Evolutionary conservation across 106 monocot species (phyloP).

Genomic region (Acorus calamus): DNA sequence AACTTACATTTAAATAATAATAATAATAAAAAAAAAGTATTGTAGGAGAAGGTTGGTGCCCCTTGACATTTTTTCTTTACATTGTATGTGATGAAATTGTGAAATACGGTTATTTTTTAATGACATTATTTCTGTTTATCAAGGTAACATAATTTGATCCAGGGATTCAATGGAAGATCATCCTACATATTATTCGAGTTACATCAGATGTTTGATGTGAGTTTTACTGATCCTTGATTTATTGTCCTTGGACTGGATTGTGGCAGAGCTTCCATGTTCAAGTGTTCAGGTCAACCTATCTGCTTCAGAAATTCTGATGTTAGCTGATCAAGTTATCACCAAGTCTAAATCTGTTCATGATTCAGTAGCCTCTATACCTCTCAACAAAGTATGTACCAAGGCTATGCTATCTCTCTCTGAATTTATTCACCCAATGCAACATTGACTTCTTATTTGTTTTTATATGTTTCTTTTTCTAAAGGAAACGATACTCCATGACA

Average conservation of each 20-base stretch:
- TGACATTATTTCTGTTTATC: too few relatives aligned
- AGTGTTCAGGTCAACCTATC: conserved; percentile 50
- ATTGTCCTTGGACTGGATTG: background rate
- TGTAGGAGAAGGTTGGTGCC: too few relatives aligned
- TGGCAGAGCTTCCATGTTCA: conserved; percentile 60
- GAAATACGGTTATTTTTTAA: too few relatives aligned
- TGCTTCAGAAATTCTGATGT: conserved; percentile 59
- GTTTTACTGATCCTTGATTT: background rate
- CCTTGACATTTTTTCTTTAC: too few relatives aligned
- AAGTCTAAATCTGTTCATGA: conserved; percentile 73
- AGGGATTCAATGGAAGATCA: too few relatives aligned
- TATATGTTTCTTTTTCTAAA: background rate
- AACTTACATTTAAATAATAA: too few relatives aligned
- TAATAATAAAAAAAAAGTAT: too few relatives aligned
- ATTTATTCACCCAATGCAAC: background rate
- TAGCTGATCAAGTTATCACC: conserved; percentile 52
- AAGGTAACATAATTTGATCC: too few relatives aligned
- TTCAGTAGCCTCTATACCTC: conserved; percentile 57
- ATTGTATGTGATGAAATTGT: too few relatives aligned
- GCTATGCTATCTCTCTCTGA: background rate
- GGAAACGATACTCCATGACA: background rate
- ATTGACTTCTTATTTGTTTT: background rate
- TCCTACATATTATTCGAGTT: too few relatives aligned
- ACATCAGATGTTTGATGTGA: background rate
- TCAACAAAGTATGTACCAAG: conserved; percentile 49